Evolutionary conservation across 768 basidiomycete genomes (phyloP), one percentile per base, ranked within the genome.

Genomic region (Gyrodon lividus): DNA sequence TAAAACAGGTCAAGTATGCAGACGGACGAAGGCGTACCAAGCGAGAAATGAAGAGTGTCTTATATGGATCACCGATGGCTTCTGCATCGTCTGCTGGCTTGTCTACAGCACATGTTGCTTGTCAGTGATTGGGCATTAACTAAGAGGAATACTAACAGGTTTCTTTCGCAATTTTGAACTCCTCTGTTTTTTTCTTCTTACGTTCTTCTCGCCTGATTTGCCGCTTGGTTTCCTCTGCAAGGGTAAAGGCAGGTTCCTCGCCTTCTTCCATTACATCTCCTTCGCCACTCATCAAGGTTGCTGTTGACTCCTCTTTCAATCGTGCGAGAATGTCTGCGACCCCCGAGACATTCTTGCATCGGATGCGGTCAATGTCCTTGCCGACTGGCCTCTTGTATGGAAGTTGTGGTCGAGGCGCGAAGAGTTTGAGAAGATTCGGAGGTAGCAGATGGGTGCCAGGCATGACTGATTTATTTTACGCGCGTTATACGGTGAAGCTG

Each of bases 51-150:
- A 99, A 99, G 20, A 99, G 77, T 0, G 97, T 98, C 69, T 98
- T 98, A 75, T 98, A 99, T 4, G 97, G 97, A 65, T 99, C 97
- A 2, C 97, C 97, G 37, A 87, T 77, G 28, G 93, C 95, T 65
- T 96, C 85, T 12, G 86, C 50, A 63, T 99, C 95, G 48, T 96
- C 95, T 17, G 87, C 79, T 8, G 97, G 97, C 67, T 94, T 92
- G 73, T 95, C 96, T 98, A 61, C 26, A 56, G 16, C n/a, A 14
- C 26, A 52, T 46, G 47, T 56, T 58, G 34, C 26, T 35, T 6
- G 45, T 57, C 43, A 57, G 47, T 46, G 17, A 41, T 5, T n/a
- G 39, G 30, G 41, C 31, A 33, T 54, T 38, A 31, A 20, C 14
- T 31, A 43, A n/a, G 47, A n/a, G 22, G 31, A 33, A 23, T 14